Evolutionary conservation across 2,329 filamentous ascomycete species (phyloP).

Genomic region (Talaromyces atroroseus): DNA sequence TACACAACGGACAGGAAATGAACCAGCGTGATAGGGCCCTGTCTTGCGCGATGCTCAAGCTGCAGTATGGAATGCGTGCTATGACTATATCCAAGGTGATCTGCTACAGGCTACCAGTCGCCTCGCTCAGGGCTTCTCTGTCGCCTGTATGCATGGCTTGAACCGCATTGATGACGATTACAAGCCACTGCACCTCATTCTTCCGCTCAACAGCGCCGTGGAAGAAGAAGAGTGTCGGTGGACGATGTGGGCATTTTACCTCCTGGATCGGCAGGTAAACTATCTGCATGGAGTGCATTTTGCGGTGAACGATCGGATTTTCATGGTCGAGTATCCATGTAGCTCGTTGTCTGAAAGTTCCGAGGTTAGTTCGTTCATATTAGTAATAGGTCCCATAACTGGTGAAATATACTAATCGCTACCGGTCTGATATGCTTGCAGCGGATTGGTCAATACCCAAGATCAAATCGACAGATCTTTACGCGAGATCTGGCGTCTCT

Average conservation of each 20-base stretch:
- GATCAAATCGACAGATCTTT: background rate
- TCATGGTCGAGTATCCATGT: slow-evolving; percentile 1
- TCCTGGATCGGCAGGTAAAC: slow-evolving; percentile 1
- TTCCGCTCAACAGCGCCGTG: background rate
- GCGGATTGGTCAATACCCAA: background rate
- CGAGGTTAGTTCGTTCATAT: background rate
- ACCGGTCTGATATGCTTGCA: too few relatives aligned
- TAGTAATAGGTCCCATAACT: too few relatives aligned
- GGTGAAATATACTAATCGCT: too few relatives aligned
- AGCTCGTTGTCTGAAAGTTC: background rate
- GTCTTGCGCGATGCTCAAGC: slow-evolving; percentile 1
- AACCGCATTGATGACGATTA: slow-evolving; percentile 4
- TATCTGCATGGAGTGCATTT: slow-evolving; percentile 1
- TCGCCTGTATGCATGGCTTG: slow-evolving; percentile 3
- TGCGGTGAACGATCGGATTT: background rate
- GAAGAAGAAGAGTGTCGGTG: slow-evolving; percentile 6
- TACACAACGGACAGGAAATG: background rate
- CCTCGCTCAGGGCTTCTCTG: background rate
- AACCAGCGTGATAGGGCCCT: background rate
- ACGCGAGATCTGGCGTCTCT: background rate
- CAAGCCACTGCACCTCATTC: background rate
- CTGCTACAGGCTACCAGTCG: background rate
- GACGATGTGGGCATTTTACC: slow-evolving; percentile 3
- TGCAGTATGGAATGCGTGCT: background rate
- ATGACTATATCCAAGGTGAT: background rate